A percentile compares a stretch with the other conserved stretches of the same genome.
Conservation (phyloP, 495 filamentous ascomycete genomes). For the Pseudevernia furfuracea region DNA sequence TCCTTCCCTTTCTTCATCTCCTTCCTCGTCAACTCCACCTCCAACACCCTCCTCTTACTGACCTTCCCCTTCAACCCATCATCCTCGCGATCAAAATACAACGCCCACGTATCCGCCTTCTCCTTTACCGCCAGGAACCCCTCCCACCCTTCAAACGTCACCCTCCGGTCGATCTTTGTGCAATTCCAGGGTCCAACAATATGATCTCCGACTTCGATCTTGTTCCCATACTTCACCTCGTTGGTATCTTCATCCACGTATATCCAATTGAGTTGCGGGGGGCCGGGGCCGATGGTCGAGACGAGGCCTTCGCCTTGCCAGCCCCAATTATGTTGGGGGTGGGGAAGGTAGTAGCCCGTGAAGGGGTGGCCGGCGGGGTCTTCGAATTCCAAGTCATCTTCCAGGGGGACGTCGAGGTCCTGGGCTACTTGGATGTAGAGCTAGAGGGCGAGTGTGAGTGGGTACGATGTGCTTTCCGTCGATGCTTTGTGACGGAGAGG, state of each 20-base stretch:
- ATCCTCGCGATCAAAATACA: conserved; percentile 44
- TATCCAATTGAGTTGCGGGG: conserved; percentile 59
- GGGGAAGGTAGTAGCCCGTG: conserved; percentile 53
- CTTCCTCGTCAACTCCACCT: conserved; percentile 19
- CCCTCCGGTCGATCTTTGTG: conserved; percentile 45
- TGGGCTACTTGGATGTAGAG: conserved; percentile 13
- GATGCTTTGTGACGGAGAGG: conserved; percentile 17
- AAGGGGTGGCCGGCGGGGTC: conserved; percentile 44
- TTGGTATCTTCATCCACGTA: conserved; percentile 51
- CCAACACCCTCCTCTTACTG: conserved; percentile 13
- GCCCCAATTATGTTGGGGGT: conserved; percentile 49
- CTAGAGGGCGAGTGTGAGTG: background rate
- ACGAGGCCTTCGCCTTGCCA: conserved; percentile 42
- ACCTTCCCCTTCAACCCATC: conserved; percentile 32
- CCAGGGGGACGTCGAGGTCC: conserved; percentile 21
- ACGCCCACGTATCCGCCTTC: conserved; percentile 35
- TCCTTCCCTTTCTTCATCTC: conserved; percentile 20
- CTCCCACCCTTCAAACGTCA: conserved; percentile 49
- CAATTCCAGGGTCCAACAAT: conserved; percentile 51
- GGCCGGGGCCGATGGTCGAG: conserved; percentile 49
- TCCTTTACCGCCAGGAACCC: conserved; percentile 43
- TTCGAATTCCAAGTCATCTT: conserved; percentile 32
- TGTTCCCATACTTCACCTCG: conserved; percentile 47
- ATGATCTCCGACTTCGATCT: conserved; percentile 38
- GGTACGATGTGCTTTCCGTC: background rate